Evolutionary conservation across 2,329 filamentous ascomycete genomes (phyloP).

Genomic region (Trichoderma oligosporum): DNA sequence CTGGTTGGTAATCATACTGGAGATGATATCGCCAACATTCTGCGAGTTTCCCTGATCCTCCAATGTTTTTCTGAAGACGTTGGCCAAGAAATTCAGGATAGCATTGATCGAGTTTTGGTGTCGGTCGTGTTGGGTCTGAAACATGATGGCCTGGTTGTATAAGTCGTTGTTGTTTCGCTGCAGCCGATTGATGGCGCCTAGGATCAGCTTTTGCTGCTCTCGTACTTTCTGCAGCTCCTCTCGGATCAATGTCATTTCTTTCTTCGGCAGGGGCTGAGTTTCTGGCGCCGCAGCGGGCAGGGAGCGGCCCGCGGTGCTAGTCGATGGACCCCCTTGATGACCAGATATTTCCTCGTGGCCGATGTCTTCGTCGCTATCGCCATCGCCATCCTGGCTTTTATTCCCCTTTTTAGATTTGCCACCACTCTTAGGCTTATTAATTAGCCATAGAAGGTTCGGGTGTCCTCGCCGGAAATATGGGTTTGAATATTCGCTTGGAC

Average conservation of each 20-base stretch:
- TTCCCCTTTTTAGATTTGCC: slow-evolving; percentile 54
- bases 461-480: slow-evolving; percentile 92
- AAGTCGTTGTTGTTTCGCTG: slow-evolving; percentile 83
- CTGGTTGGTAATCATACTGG: slow-evolving; percentile 63
- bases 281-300: slow-evolving; percentile 44
- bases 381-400: slow-evolving; percentile 65
- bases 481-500: slow-evolving; percentile 96
- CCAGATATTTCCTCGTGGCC: slow-evolving; percentile 39
- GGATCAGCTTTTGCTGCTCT: slow-evolving; percentile 82
- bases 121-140: slow-evolving; percentile 89
- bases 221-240: slow-evolving; percentile 79
- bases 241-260: slow-evolving; percentile 73
- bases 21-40: slow-evolving; percentile 81
- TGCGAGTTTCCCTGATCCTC: slow-evolving; percentile 74
- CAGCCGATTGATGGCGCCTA: slow-evolving; percentile 73
- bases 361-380: slow-evolving; percentile 61
- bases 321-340: slow-evolving; percentile 24
- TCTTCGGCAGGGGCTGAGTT: slow-evolving; percentile 54
- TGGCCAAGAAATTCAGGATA: slow-evolving; percentile 95
- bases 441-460: slow-evolving; percentile 90
- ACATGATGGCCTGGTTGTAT: slow-evolving; percentile 81
- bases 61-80: slow-evolving; percentile 90
- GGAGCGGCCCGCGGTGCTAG: slow-evolving; percentile 29
- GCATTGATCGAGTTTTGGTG: slow-evolving; percentile 98
- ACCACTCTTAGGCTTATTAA: slow-evolving; percentile 87